Conservation (phyloP, 179 eudicot species). For the Camellia oleifera region DNA sequence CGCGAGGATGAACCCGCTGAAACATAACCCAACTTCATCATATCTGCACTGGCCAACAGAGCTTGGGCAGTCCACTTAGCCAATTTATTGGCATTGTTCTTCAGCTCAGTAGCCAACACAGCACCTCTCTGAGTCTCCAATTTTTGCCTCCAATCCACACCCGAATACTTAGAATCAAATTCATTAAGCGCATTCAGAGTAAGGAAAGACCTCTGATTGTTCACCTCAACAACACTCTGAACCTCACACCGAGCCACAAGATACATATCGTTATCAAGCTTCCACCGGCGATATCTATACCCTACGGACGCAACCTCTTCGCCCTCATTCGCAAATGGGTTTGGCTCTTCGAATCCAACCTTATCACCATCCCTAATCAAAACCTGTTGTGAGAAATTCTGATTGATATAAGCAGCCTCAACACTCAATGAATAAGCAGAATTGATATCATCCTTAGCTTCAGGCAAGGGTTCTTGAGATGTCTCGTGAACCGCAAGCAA, state of each 20-base stretch:
- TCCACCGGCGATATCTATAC: slow-evolving; percentile 91
- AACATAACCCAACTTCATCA: slow-evolving; percentile 97
- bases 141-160: slow-evolving; percentile 97
- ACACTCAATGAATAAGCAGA: slow-evolving; percentile 75
- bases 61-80: slow-evolving; percentile 99
- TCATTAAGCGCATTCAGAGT: slow-evolving; percentile 90
- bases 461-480: slow-evolving; percentile 88
- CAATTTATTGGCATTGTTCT: slow-evolving; percentile 89
- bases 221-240: slow-evolving; percentile 70
- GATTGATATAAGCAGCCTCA: slow-evolving; percentile 92
- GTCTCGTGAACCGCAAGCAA: slow-evolving; percentile 78
- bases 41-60: slow-evolving; percentile 76
- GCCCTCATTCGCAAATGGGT: slow-evolving; percentile 88
- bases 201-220: slow-evolving; percentile 61
- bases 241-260: slow-evolving; percentile 85
- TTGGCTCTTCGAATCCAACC: slow-evolving; percentile 78
- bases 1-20: slow-evolving; percentile 96
- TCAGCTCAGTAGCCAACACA: slow-evolving; percentile 92
- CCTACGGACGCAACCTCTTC: slow-evolving; percentile 93
- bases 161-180: slow-evolving; percentile 89
- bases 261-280: slow-evolving; percentile 69
- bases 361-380: slow-evolving; percentile 73
- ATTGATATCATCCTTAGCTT: slow-evolving; percentile 84
- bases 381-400: slow-evolving; percentile 93
- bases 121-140: slow-evolving; percentile 97